Base-by-base conservation (phyloP, 345 rosid genomes). In the Adansonia digitata region DNA sequence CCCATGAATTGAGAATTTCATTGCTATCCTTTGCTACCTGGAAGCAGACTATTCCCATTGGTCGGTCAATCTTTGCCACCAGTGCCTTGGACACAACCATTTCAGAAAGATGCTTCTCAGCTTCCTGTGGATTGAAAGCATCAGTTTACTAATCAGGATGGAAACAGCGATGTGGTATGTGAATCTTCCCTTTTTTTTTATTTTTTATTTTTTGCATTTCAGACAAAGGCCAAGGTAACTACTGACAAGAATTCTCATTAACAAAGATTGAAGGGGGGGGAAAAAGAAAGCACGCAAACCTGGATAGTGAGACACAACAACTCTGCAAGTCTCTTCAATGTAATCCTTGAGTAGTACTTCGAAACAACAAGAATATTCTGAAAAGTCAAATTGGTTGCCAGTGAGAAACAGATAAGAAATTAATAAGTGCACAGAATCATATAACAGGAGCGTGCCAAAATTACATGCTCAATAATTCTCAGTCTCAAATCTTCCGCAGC, bases 361-460 rank as follows among this genome's bases (percentile, higher is more conserved):
- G 99, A 93, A 75, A 96, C 97, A 60, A 96, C 98, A 37, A 96
- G 91, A 67, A 96, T 96, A 83, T 96, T 93, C 99, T 96, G 98
- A 75, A 85, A 82, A 81, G 45, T 24, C 12, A 73, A 72, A 53
- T 74, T n/a, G 57, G 31, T 55, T n/a, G 70, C 18, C 52, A 75
- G 20, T 24, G 49, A n/a, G 34, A 55, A 71, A 39, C 10, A 37
- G 53, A 53, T 45, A 14, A 13, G n/a, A 37, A 68, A 48, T 29
- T 3, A 14, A 45, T 0, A 5, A 55, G 74, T 18, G 35, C 42
- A 80, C 71, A 73, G 26, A 71, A 59, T 59, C 63, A 49, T 40
- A 39, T 42, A 7, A 62, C 43, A 48, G 35, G 43, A 22, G 43
- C 37, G n/a, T 53, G 61, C 59, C 22, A 77, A 72, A 73, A 69